phyloP scores from a whole-genome alignment of 1,139 yeast genomes.

The Taphrina pruni region DNA sequence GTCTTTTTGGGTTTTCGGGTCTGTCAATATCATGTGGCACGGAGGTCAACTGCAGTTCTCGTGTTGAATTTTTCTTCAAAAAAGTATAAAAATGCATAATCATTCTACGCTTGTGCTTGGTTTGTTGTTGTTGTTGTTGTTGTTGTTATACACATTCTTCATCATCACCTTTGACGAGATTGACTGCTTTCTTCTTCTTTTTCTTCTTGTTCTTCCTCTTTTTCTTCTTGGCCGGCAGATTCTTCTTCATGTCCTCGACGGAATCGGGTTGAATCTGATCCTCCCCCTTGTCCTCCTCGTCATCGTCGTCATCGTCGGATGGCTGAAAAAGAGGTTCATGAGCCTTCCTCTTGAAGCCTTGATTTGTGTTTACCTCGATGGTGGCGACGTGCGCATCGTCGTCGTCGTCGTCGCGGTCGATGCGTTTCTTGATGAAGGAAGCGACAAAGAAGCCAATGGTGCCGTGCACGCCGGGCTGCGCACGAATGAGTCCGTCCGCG shows the following conservation, averaged over 20 bases:
- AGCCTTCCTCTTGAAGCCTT: neutral
- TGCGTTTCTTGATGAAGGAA: conserved; percentile 58
- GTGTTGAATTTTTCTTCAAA: too few species aligned
- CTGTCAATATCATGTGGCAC: too few species aligned
- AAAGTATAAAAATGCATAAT: too few species aligned
- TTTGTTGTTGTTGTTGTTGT: too few species aligned
- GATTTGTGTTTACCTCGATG: neutral
- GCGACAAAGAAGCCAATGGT: conserved; percentile 98
- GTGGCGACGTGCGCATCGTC: neutral
- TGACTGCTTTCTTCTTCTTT: conserved; percentile 13
- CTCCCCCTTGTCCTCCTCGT: too few species aligned
- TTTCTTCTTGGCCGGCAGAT: neutral
- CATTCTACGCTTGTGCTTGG: too few species aligned
- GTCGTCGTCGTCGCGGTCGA: too few species aligned
- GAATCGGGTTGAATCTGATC: too few species aligned
- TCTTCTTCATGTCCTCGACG: too few species aligned
- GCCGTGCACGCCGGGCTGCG: conserved; percentile 85
- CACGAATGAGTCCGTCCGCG: conserved; percentile 87
- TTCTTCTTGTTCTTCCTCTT: conserved; percentile 21
- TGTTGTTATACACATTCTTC: too few species aligned
- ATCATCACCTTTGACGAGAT: neutral
- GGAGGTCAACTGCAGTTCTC: too few species aligned
- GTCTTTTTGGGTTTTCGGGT: too few species aligned
- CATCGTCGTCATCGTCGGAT: conserved; percentile 6
- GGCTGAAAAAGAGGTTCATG: conserved; percentile 2